Evolutionary conservation across 345 rosid species (phyloP), one percentile per base, ranked within the genome.

Genomic region (Mangifera indica): DNA sequence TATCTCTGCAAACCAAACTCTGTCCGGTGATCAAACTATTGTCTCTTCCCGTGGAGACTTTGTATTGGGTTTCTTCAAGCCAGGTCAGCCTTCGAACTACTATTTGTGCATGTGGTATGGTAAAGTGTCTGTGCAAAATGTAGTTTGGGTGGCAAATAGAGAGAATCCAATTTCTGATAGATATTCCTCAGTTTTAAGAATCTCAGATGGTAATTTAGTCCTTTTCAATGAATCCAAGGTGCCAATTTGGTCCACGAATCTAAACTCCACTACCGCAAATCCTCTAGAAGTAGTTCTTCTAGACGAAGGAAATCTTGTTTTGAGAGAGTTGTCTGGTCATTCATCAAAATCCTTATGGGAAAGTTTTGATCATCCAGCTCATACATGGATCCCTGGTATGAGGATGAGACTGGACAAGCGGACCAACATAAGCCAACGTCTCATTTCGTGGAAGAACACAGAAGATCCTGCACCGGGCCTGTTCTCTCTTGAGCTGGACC

Each of bases 121-220:
- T 0, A 59, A 76, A 44, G 75, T 90, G 20, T 56, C 86, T 53
- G 0, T 0, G 18, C 83, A 0, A 61, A 86, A 91, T 40, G 0
- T 75, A 2, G 87, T 86, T 40, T 90, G 96, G 98, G 91, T 92
- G 15, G 97, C 98, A 46, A 93, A 91, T 59, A 83, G 94, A 61
- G 87, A 83, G 44, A 72, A 32, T 34, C 89, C 91, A 3, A 73
- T 91, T 69, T 72, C 74, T n/a, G 82, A 87, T 67, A 78, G 54
- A 21, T 44, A 0, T 66, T 70, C 85, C 6, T 81, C 93, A 0
- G 74, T 74, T 32, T 81, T 93, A 66, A 84, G 74, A 74, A 81
- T 93, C 51, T 87, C 84, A 20, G 56, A 71, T 49, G 97, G 93
- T 11, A 88, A 93, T 70, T 80, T 93, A 14, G 83, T 88, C 22